Percentiles rank a stretch among this genome's conserved stretches.
Evolutionary conservation across 2,329 filamentous ascomycete genomes (phyloP).

Genomic region (Diaporthe ilicicola): DNA sequence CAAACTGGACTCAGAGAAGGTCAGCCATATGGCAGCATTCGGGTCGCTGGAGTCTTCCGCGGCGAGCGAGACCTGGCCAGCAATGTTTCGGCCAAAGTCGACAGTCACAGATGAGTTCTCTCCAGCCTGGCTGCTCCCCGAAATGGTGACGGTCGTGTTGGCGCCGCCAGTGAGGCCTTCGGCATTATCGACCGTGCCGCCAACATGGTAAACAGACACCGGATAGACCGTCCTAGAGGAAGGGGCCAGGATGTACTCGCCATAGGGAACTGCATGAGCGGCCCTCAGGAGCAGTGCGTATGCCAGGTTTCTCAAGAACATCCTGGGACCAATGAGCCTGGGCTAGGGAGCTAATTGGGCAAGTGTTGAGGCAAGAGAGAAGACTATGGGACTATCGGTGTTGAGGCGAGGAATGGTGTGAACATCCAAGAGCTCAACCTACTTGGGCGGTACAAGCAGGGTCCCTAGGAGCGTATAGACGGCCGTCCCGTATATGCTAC

Average conservation of each 20-base stretch:
- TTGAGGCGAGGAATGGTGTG: not conserved
- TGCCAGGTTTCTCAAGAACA: constrained; percentile 4
- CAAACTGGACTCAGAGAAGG: constrained; percentile 49
- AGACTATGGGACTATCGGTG: not conserved
- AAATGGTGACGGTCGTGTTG: constrained; percentile 13
- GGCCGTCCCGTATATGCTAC: not conserved
- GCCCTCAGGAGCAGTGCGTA: not conserved
- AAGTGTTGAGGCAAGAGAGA: not conserved
- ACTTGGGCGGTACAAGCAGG: not conserved
- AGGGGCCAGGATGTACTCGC: constrained; percentile 37
- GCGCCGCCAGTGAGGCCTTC: constrained; percentile 36
- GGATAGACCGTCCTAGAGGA: constrained; percentile 33
- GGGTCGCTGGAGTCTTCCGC: constrained; percentile 38
- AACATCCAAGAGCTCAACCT: not conserved
- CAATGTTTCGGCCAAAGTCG: constrained; percentile 50
- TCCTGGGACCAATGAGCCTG: not conserved
- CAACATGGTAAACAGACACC: constrained; percentile 31
- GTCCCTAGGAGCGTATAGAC: not conserved
- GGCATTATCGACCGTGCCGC: constrained; percentile 34
- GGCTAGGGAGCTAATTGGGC: not conserved
- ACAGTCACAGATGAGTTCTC: constrained; percentile 45
- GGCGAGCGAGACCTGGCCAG: constrained; percentile 46
- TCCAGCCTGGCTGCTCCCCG: not conserved
- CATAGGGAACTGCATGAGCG: constrained; percentile 24
- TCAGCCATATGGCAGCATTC: constrained; percentile 47